Evolutionary conservation across 2,329 filamentous ascomycete species (phyloP), one percentile per base, ranked within the genome.

Genomic region (Fusarium odoratissimum): DNA sequence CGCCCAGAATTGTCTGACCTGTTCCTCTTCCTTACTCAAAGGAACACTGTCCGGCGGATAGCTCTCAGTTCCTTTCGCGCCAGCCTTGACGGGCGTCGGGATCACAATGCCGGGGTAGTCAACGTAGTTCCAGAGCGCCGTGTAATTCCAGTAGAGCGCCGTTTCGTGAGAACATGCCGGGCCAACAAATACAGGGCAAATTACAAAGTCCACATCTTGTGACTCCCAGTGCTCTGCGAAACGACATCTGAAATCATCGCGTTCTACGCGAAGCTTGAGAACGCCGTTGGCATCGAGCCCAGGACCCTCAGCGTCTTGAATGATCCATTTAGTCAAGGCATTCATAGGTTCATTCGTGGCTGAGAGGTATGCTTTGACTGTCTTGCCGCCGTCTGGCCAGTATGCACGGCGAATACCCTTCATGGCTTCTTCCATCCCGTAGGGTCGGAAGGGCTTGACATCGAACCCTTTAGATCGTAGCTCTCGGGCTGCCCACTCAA

Each of bases 141-240:
- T 82, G 60, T 83, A 82, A 25, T 81, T 79, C 79, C 80, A 82
- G 59, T 81, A 77, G 2, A 78, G 73, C 1, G 78, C 73, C 5
- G 81, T 81, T 17, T 83, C 81, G 46, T 83, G 82, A 4, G 68
- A 64, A 13, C 77, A 74, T 0, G 82, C 82, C 0, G 82, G 80
- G 1, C 80, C 69, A 12, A 73, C 55, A 4, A 73, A 73, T 0
- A 59, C 69, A 1, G 69, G 71, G 1, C 66, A 73, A 3, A 83
- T 60, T 1, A 83, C 67, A 0, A 83, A 65, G 33, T 83, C 82
- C 1, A 83, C 78, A 2, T 82, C 80, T 64, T 82, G 79, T 10
- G 61, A 44, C 19, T 77, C 64, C 82, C 81, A 83, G 72, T 81
- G 76, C 21, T 66, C 55, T 1, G 80, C 78, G 46, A 82, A 83